These are phyloP conservation scores for Pulveroboletus ravenelii DNA, from an alignment of 768 basidiomycete genomes.

Conservation along the genomic window DNA sequence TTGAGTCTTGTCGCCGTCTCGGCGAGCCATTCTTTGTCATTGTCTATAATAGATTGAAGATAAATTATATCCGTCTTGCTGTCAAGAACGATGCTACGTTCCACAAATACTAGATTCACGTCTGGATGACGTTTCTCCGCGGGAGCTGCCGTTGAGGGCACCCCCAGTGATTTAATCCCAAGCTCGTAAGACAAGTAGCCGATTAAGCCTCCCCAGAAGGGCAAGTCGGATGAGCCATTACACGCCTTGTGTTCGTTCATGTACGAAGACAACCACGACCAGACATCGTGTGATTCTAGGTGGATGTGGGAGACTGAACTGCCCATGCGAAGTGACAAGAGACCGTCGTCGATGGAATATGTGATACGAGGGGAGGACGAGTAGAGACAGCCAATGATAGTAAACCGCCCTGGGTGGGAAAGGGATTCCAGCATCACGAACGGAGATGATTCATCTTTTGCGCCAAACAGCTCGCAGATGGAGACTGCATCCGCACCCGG, in stretches of 20 bases:
- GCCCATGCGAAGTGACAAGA: constrained; percentile 43
- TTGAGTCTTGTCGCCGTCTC: constrained; percentile 32
- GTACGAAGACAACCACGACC: constrained; percentile 72
- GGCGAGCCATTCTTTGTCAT: constrained; percentile 59
- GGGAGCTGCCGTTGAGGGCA: constrained; percentile 34
- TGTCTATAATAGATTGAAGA: constrained; percentile 59
- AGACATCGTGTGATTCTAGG: constrained; percentile 54
- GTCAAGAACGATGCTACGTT: constrained; percentile 73
- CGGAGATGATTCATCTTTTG: constrained; percentile 48
- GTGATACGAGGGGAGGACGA: constrained; percentile 53
- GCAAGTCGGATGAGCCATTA: constrained; percentile 49
- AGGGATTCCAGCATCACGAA: constrained; percentile 77
- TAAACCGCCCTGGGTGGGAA: constrained; percentile 66
- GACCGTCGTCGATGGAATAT: constrained; percentile 48
- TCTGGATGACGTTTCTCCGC: constrained; percentile 53
- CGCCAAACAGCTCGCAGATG: constrained; percentile 63
- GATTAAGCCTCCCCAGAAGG: constrained; percentile 82
- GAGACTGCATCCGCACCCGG: constrained; percentile 39
- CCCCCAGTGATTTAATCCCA: constrained; percentile 53
- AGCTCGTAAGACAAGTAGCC: constrained; percentile 80
- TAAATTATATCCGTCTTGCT: constrained; percentile 43
- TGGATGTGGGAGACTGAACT: constrained; percentile 32
- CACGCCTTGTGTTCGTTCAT: constrained; percentile 50
- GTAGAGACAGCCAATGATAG: constrained; percentile 63
- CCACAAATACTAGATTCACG: constrained; percentile 71